Conservation (phyloP, 202 grass and related monocot species). For the Carex arenaria region DNA sequence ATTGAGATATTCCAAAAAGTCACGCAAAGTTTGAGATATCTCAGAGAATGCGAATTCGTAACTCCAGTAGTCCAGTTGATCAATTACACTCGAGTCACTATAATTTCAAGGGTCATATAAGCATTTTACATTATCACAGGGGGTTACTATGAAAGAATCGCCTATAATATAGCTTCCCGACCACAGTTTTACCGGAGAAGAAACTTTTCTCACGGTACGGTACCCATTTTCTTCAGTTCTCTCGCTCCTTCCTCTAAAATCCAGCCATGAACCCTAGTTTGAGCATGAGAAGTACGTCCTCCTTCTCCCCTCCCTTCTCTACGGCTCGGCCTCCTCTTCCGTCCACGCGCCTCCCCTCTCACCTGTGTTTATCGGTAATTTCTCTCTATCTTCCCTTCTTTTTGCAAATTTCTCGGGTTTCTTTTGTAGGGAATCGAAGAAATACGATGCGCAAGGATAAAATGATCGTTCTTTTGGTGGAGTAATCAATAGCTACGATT, state of each 20-base stretch:
- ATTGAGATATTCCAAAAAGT: no score
- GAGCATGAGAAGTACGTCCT: constrained; percentile 19
- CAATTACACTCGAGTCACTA: neutral
- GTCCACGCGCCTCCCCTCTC: neutral
- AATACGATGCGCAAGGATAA: neutral
- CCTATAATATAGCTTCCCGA: neutral
- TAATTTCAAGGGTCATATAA: neutral
- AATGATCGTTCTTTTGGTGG: neutral
- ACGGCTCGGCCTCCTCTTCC: neutral
- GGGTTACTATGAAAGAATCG: neutral
- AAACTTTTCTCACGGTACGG: neutral
- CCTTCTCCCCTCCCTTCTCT: constrained; percentile 14
- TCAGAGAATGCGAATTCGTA: no score
- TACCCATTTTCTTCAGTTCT: neutral
- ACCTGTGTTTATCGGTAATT: constrained; percentile 3
- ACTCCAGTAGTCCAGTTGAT: neutral
- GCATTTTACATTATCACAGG: neutral
- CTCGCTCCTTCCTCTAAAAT: constrained; percentile 8
- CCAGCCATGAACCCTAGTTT: constrained; percentile 27
- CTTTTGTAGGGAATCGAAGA: neutral
- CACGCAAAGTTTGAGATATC: no score
- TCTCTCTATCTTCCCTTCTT: neutral
- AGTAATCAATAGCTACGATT: neutral
- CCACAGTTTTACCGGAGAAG: neutral
- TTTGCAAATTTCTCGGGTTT: neutral